Percentiles rank a stretch among this genome's conserved stretches.
These are phyloP conservation scores for Hygrocybe coccinea DNA, from an alignment of 768 basidiomycete species.

Conservation along the genomic window DNA sequence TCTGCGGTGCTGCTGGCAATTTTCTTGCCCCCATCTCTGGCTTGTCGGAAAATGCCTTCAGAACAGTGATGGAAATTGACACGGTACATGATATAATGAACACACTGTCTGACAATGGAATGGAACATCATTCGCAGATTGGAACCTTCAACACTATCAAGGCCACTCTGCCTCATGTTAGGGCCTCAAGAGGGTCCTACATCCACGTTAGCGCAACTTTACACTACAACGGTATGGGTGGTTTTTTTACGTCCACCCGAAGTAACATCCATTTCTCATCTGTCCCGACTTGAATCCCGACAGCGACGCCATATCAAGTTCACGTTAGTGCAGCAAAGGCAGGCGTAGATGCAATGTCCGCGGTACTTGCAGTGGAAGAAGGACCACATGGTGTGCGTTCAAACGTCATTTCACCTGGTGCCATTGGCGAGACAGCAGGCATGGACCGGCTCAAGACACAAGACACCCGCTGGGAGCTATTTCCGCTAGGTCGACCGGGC, in stretches of 20 bases:
- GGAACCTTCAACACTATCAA: slow-evolving; percentile 95
- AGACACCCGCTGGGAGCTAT: slow-evolving; percentile 21
- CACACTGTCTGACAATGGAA: too few relatives aligned
- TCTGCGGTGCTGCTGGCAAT: slow-evolving; percentile 95
- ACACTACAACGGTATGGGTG: slow-evolving; percentile 66
- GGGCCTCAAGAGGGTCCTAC: slow-evolving; percentile 71
- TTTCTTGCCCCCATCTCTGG: slow-evolving; percentile 84
- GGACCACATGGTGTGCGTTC: slow-evolving; percentile 92
- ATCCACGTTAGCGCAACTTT: slow-evolving; percentile 87
- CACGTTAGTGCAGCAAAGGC: slow-evolving; percentile 96
- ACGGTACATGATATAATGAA: slow-evolving; percentile 50
- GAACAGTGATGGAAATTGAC: slow-evolving; percentile 91
- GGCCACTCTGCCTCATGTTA: slow-evolving; percentile 74
- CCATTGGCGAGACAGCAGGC: slow-evolving; percentile 77
- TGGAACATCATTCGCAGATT: too few relatives aligned
- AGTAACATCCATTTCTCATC: too few relatives aligned
- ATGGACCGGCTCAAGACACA: slow-evolving; percentile 50
- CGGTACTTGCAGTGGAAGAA: slow-evolving; percentile 87
- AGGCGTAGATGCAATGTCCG: slow-evolving; percentile 82
- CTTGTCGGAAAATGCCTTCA: slow-evolving; percentile 86
- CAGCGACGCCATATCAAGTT: slow-evolving; percentile 82
- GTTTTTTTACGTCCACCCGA: slow-evolving; percentile 12
- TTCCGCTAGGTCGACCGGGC: slow-evolving; percentile 50
- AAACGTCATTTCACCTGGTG: slow-evolving; percentile 80
- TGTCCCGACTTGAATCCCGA: too few relatives aligned